Percentiles rank a stretch among this genome's conserved stretches.
phyloP scores from a whole-genome alignment of 1,284 basidiomycete species.

The Ustilago lituana region DNA sequence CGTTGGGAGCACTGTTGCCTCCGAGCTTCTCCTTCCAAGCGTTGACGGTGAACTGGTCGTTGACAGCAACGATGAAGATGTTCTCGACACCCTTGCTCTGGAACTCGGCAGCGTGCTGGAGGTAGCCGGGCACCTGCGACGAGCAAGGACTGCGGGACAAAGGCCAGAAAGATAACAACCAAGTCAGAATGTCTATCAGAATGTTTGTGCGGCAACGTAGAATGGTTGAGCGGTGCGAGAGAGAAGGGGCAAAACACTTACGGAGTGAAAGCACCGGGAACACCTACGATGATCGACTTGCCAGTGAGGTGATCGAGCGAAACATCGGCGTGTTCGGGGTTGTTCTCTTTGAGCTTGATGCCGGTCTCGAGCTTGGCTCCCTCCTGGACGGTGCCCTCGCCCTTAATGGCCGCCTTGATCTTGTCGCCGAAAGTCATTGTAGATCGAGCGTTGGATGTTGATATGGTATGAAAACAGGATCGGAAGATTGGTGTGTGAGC shows the following conservation, averaged over 20 bases:
- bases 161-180: conserved; percentile 7
- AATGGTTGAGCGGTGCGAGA: background rate
- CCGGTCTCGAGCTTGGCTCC: conserved; percentile 49
- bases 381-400: conserved; percentile 56
- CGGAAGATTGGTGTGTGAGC: no score
- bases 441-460: no score
- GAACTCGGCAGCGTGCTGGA: conserved; percentile 54
- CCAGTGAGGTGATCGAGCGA: conserved; percentile 48
- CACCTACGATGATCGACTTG: conserved; percentile 45
- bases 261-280: conserved; percentile 48
- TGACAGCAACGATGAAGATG: conserved; percentile 63
- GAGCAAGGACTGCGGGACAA: conserved; percentile 54
- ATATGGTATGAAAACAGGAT: no score
- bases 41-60: conserved; percentile 61
- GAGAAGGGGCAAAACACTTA: conserved; percentile 9
- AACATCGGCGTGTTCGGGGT: conserved; percentile 54
- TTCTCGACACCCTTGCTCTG: conserved; percentile 57
- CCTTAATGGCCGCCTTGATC: conserved; percentile 47
- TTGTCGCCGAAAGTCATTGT: conserved; percentile 50
- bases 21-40: conserved; percentile 65
- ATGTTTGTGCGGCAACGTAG: no score
- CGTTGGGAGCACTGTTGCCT: conserved; percentile 31
- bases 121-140: conserved; percentile 64
- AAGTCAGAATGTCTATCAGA: no score
- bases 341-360: conserved; percentile 56